Evolutionary conservation across 768 basidiomycete species (phyloP), one percentile per base, ranked within the genome.

Genomic region (Tulasnella sp.): DNA sequence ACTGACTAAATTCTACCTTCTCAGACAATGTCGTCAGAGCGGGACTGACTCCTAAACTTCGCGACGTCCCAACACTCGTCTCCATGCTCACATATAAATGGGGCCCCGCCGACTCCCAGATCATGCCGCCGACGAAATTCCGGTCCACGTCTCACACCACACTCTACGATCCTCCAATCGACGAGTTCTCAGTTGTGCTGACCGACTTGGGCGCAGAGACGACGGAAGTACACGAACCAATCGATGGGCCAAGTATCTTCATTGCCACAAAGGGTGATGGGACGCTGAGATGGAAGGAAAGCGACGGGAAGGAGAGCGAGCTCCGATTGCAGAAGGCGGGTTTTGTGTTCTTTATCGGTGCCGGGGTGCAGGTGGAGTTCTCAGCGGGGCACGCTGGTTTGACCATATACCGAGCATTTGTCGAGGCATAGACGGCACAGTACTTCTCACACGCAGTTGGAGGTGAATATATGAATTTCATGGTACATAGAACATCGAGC

Each of bases 11-110:
- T n/a, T n/a, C 38, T 9, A 21, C 21, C 19, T 11, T 24, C 5
- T 62, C 68, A 60, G 96, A 99, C 74, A 98, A 98, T 70, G 96
- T 99, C 70, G 93, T 99, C 63, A 89, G 96, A 30, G 96, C 96
- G 5, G 96, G 96, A 12, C 82, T 99, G 42, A 99, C 96, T 0
- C 94, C 96, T 1, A 99, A 99, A 72, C 78, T 90, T 30, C 84
- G 96, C 54, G 96, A 99, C 69, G 83, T 99, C 34, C 82, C 84
- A 9, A 97, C 94, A 63, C 82, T 99, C 44, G 77, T 96, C 60
- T 75, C 80, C 3, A 85, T 87, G 63, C 78, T 98, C 60, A 97
- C 92, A 8, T 99, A 98, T 70, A 76, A 73, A 50, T 78, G 90
- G 8, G 81, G 83, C 1, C 76, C 79, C 12, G 79, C 85, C 10